Base-by-base conservation (phyloP, 2,329 filamentous ascomycete genomes). In the Nemania abortiva region DNA sequence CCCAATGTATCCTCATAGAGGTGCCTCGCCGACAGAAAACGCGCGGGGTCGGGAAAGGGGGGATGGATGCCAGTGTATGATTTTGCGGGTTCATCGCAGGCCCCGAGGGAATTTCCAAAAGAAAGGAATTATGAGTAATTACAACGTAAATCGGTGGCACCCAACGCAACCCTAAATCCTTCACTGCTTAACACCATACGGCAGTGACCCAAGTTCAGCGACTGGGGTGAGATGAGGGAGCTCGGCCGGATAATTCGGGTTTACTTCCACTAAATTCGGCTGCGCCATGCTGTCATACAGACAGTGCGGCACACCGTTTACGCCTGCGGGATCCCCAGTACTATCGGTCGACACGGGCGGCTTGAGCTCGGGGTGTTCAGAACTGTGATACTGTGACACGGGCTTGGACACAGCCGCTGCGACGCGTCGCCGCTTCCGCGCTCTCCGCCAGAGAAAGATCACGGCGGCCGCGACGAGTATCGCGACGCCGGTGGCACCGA, bases 381-480 rank as follows among this genome's bases (percentile, higher is more conserved):
- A 42, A 4, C 49, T 24, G 2, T n/a, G 20, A 49, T 49, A 20
- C 10, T 24, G 18, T 39, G 60, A 37, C 27, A 55, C 20, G 6
- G 15, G 2, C 42, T 20, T 47, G 34, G 31, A 9, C 31, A 37
- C 58, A 39, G 37, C 31, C 15, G 27, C 15, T 20, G 55, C 5
- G 18, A 18, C 5, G 7, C 24, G 24, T 9, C 6, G 37, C 11
- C 34, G 60, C 22, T 24, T 47, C 20, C 56, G 39, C 31, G 39
- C 22, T 2, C 13, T 3, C 22, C 63, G 54, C 66, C 63, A 69
- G 31, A 66, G 5, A 39, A 49, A 69, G 55, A 69, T 69, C 2
- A 39, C 66, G 2, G 39, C 37, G 0, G 63, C 50, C 34, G 55
- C 66, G 11, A 54, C 3, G 10, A 69, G 18, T 20, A 66, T 64